Percentiles rank a stretch among this genome's conserved stretches.
Conservation (phyloP, 1,284 basidiomycete species). For the Rhodotorula sp. region DNA sequence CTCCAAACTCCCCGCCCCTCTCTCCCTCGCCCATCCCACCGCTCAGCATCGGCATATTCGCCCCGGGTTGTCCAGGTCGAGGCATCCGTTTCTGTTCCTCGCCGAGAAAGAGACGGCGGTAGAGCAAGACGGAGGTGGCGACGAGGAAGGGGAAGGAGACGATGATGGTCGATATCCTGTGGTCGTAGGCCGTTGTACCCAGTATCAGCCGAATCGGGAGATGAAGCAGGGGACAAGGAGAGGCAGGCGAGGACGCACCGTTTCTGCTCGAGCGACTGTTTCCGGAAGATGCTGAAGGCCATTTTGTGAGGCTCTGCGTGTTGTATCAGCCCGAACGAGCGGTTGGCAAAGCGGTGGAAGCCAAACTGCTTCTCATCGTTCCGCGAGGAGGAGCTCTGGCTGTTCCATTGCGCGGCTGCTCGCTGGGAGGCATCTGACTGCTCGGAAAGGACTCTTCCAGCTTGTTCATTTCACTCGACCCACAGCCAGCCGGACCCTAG, state of each 20-base stretch:
- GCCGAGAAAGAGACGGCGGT: conserved; percentile 38
- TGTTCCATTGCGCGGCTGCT: background rate
- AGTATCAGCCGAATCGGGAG: background rate
- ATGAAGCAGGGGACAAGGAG: background rate
- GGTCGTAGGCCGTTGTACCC: too few species aligned
- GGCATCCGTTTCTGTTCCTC: conserved; percentile 33
- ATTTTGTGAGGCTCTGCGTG: background rate
- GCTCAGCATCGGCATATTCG: background rate
- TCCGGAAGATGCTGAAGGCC: background rate
- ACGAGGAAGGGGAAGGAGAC: conserved; percentile 37
- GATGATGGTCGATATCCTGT: conserved; percentile 38
- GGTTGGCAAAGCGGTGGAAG: background rate
- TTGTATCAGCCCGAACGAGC: background rate
- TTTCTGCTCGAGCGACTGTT: background rate
- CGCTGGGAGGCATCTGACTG: background rate
- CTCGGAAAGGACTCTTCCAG: background rate
- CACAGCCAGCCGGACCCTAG: background rate
- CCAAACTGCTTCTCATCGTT: background rate
- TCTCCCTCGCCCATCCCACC: background rate
- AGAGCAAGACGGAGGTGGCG: conserved; percentile 32
- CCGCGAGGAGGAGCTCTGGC: background rate
- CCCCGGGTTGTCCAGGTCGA: background rate
- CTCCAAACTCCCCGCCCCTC: background rate
- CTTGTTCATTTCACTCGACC: background rate
- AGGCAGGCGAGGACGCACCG: background rate